Base-by-base conservation (phyloP, 1,284 basidiomycete species). In the Rhizopogon parksii region DNA sequence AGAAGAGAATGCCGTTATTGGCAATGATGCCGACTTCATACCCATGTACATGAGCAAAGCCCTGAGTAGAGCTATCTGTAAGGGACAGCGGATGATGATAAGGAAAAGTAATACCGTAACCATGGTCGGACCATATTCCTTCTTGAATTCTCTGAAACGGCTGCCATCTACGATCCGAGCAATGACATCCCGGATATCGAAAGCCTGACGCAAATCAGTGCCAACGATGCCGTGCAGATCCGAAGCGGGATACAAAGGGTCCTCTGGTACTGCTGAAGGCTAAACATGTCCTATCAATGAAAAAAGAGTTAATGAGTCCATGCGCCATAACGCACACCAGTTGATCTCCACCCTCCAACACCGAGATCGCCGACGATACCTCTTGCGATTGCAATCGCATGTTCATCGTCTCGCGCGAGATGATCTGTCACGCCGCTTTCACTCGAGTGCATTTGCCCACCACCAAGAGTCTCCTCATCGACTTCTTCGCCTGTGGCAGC, bases 401-500 rank as follows among this genome's bases (percentile, higher is more conserved):
- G 91, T 47, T 87, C 85, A 59, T 97, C 94, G 60, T 91, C 87
- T 53, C 79, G 72, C 1, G 93, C 94, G 9, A 97, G 78, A 66
- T 96, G 91, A 66, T 97, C 94, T 19, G 91, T 93, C 1, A 97
- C 95, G 46, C 94, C 94, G 57, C 90, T 93, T 62, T 94, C 91
- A 51, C 81, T 85, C 0, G 92, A 93, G 68, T 97, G 95, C 94
- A 97, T 97, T 60, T 85, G 76, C 14, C 94, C 94, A 42, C 91
- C 89, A 36, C 93, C 93, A 4, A 97, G 77, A 2, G 89, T 87
- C 67, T 97, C 94, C 52, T 95, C 92, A 59, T 95, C 92, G 4
- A 96, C 88, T 27, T 85, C 84, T 67, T 97, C 94, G 36, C 95
- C 94, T 0, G 94, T 94, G 0, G 94, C 95, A 0, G 94, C 95